Evolutionary conservation across 345 rosid genomes (phyloP).

Genomic region (Gossypium raimondii): DNA sequence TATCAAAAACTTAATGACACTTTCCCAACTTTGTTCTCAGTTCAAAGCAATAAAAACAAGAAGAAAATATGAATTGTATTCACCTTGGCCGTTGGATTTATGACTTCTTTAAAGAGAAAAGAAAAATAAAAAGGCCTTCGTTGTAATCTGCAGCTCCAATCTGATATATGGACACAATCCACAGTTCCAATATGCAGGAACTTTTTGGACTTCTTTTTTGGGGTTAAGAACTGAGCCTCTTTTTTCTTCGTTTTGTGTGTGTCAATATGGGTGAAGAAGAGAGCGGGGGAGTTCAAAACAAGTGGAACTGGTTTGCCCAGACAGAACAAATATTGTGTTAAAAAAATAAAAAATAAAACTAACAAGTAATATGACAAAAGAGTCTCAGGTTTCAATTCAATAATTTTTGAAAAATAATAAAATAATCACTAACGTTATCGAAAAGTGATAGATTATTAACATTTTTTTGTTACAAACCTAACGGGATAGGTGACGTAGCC

Average conservation of each 20-base stretch:
- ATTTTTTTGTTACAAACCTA: too few species aligned
- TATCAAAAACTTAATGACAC: constrained; percentile 10
- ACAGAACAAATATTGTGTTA: too few species aligned
- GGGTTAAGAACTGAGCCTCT: background rate
- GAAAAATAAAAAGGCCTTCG: background rate
- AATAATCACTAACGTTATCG: too few species aligned
- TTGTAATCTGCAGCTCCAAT: constrained; percentile 16
- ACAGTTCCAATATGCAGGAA: constrained; percentile 23
- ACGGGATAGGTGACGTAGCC: too few species aligned
- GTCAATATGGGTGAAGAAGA: too few species aligned
- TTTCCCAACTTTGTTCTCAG: constrained; percentile 15
- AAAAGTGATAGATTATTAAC: too few species aligned
- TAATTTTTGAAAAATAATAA: too few species aligned
- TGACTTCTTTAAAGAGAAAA: constrained; percentile 21
- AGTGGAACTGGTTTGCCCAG: constrained; percentile 18
- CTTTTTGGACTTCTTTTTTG: background rate
- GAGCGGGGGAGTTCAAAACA: background rate
- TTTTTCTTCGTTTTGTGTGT: too few species aligned
- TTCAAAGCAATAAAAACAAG: constrained; percentile 16
- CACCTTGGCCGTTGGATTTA: background rate
- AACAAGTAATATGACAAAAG: too few species aligned
- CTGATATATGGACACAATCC: constrained; percentile 33
- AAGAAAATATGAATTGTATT: constrained; percentile 11
- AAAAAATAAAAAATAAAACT: too few species aligned
- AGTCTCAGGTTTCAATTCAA: too few species aligned